phyloP scores from a whole-genome alignment of 306 rosid species.

The Canavalia gladiata region DNA sequence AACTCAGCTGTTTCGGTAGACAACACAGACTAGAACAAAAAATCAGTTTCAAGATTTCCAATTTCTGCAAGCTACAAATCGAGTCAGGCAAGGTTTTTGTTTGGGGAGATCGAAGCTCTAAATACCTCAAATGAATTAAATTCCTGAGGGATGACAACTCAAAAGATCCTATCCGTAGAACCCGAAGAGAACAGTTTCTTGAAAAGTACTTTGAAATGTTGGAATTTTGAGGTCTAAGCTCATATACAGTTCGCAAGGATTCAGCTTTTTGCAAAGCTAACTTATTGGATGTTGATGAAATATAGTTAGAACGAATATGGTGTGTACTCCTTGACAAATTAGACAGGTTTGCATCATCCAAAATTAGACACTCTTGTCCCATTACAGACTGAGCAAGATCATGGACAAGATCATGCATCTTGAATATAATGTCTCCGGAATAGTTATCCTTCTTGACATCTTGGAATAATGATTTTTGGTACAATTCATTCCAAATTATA shows the following conservation, averaged over 20 bases:
- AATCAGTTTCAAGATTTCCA: conserved; percentile 10
- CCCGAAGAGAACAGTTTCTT: background rate
- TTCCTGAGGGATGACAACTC: background rate
- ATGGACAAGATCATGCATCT: background rate
- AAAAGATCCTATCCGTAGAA: background rate
- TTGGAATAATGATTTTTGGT: background rate
- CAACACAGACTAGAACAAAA: background rate
- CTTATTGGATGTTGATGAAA: background rate
- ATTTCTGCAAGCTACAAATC: background rate
- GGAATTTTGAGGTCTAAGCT: background rate
- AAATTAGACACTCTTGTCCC: background rate
- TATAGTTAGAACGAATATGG: background rate
- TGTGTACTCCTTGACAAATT: conserved; percentile 3
- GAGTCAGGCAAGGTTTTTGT: background rate
- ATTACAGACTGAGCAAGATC: background rate
- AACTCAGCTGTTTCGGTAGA: background rate
- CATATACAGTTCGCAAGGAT: background rate
- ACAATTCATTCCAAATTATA: background rate
- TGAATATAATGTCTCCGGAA: background rate
- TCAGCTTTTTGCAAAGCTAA: background rate
- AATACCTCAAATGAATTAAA: conserved; percentile 11
- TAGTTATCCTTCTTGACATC: background rate
- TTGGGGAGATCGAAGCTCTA: background rate
- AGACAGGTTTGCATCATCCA: background rate
- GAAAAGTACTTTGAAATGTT: background rate